Evolutionary conservation across 345 rosid species (phyloP).

Genomic region (Sonneratia caseolaris): DNA sequence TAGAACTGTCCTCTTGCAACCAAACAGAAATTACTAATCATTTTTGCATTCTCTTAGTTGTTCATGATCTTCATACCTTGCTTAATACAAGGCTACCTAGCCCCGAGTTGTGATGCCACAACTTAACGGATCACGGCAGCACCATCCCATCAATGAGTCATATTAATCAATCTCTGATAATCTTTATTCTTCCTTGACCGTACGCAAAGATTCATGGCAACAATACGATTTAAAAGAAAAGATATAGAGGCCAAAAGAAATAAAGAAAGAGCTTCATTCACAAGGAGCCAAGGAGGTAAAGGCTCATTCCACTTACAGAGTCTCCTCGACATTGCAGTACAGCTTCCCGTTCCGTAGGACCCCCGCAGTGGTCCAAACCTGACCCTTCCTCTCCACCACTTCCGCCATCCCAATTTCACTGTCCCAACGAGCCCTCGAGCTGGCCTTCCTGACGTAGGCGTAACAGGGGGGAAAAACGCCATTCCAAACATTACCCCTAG

Average conservation of each 20-base stretch:
- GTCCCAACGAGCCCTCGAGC: constrained; percentile 66
- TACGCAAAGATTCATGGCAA: not conserved
- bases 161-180: no score
- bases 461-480: not conserved
- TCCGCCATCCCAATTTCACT: constrained; percentile 48
- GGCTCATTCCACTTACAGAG: constrained; percentile 47
- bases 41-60: no score
- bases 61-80: no score
- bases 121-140: no score
- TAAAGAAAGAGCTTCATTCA: no score
- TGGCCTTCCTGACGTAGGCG: constrained; percentile 26
- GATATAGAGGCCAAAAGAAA: no score
- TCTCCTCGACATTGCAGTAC: constrained; percentile 62
- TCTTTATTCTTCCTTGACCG: no score
- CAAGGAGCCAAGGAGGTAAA: not conserved
- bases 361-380: constrained; percentile 78
- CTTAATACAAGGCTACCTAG: no score
- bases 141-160: no score
- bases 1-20: not conserved
- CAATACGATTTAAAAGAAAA: no score
- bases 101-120: not conserved
- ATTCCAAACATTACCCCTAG: not conserved
- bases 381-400: constrained; percentile 61
- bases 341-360: constrained; percentile 42
- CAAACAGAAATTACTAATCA: not conserved